Evolutionary conservation across 768 basidiomycete genomes (phyloP).

Genomic region (Dacryopinax primogenitus): DNA sequence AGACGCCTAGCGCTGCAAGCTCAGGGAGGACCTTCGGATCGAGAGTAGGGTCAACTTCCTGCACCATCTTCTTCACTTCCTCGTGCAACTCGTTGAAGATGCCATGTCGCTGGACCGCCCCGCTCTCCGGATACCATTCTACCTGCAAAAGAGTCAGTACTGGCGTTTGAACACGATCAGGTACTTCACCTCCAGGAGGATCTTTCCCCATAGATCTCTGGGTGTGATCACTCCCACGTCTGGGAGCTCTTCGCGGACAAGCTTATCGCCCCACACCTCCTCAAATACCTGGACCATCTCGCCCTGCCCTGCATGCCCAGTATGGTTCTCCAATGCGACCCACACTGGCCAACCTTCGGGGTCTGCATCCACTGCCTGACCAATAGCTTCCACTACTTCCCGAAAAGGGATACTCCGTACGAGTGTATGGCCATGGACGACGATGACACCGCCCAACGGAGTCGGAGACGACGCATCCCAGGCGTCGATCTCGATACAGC

Average conservation of each 20-base stretch:
- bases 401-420: slow-evolving; percentile 40
- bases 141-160: no score
- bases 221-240: slow-evolving; percentile 34
- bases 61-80: slow-evolving; percentile 9
- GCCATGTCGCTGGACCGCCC: slow-evolving; percentile 47
- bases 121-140: slow-evolving; percentile 17
- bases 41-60: slow-evolving; percentile 10
- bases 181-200: slow-evolving; percentile 43
- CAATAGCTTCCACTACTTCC: slow-evolving; percentile 43
- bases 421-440: slow-evolving; percentile 51
- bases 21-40: slow-evolving; percentile 36
- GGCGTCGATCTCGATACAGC: slow-evolving; percentile 57
- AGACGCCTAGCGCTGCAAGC: slow-evolving; percentile 45
- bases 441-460: slow-evolving; percentile 27
- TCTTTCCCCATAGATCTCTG: slow-evolving; percentile 37
- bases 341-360: slow-evolving; percentile 43
- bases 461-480: slow-evolving; percentile 43
- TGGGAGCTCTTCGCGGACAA: slow-evolving; percentile 35
- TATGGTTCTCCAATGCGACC: slow-evolving; percentile 52
- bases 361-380: slow-evolving; percentile 26
- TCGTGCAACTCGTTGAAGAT: neutral
- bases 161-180: no score
- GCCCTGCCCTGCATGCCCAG: slow-evolving; percentile 37
- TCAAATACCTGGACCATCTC: slow-evolving; percentile 44
- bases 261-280: slow-evolving; percentile 39